phyloP scores from a whole-genome alignment of 73 alveolate genomes.

The Breviolum minutum region DNA sequence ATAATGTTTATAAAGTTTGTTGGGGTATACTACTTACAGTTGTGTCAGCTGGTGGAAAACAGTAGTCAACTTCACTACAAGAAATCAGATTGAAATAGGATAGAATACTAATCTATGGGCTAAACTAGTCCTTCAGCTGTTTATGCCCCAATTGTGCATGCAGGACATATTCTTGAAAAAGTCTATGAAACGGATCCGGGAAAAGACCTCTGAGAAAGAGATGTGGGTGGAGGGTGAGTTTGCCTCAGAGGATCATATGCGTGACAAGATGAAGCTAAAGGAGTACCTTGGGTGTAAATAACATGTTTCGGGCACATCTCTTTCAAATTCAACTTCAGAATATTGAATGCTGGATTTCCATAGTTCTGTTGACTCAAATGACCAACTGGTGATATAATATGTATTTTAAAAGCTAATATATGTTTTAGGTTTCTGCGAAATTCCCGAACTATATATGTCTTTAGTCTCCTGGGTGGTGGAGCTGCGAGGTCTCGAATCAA shows the following conservation, averaged over 20 bases:
- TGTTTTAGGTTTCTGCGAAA: too few relatives aligned
- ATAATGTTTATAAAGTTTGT: too few relatives aligned
- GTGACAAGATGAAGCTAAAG: not conserved
- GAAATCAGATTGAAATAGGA: too few relatives aligned
- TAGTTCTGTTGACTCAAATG: too few relatives aligned
- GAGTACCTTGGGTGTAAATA: not conserved
- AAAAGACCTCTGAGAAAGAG: not conserved
- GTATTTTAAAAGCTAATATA: too few relatives aligned
- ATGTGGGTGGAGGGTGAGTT: slow-evolving; percentile 21
- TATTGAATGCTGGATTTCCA: not conserved
- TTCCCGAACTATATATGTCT: too few relatives aligned
- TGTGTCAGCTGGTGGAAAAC: not conserved
- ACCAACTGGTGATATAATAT: too few relatives aligned
- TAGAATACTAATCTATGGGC: too few relatives aligned
- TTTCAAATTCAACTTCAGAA: not conserved
- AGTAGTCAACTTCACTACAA: too few relatives aligned
- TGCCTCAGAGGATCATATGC: not conserved
- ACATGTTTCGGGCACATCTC: not conserved
- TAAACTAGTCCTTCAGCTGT: too few relatives aligned
- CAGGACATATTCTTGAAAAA: not conserved
- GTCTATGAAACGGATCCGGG: not conserved
- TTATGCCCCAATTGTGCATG: too few relatives aligned
- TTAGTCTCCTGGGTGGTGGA: too few relatives aligned
- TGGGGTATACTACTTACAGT: not conserved
- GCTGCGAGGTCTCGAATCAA: not conserved